Conservation (phyloP, 495 filamentous ascomycete species). For the Aspergillus haitiensis region DNA sequence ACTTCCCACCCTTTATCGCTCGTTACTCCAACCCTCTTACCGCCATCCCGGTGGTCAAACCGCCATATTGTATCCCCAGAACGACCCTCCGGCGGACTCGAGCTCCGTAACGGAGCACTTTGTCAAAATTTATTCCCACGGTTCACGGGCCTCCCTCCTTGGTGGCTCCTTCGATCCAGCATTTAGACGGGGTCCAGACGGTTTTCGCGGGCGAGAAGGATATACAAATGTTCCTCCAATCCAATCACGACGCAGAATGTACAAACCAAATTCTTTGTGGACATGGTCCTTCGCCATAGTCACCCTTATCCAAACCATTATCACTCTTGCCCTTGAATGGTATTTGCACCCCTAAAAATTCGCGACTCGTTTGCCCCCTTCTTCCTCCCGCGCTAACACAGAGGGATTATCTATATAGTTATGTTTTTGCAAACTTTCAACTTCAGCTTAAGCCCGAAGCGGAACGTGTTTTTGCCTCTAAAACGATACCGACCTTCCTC, state of each 20-base stretch:
- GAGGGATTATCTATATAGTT: conserved; percentile 30
- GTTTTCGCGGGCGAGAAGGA: conserved; percentile 59
- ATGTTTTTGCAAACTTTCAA: conserved; percentile 57
- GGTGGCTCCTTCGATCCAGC: conserved; percentile 58
- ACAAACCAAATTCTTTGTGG: conserved; percentile 78
- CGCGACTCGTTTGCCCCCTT: not conserved
- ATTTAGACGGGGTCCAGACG: conserved; percentile 46
- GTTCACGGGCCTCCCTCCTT: conserved; percentile 63
- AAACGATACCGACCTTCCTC: conserved; percentile 84
- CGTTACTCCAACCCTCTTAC: conserved; percentile 14
- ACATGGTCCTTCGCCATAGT: conserved; percentile 80
- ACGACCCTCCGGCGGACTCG: conserved; percentile 29
- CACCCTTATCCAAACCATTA: conserved; percentile 71
- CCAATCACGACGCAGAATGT: conserved; percentile 50
- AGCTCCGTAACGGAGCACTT: conserved; percentile 49
- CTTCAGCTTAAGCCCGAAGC: conserved; percentile 60
- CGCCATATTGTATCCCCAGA: conserved; percentile 41
- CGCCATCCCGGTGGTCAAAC: conserved; percentile 38
- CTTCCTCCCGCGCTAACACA: conserved; percentile 6
- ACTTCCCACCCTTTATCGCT: conserved; percentile 3
- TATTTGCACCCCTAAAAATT: conserved; percentile 49
- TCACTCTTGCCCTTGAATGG: conserved; percentile 82
- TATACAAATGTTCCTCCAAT: conserved; percentile 41
- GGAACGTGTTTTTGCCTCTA: conserved; percentile 44
- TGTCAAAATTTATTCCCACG: conserved; percentile 62